Conservation (phyloP, 129 eudicot genomes). For the Flaveria sonorensis region DNA sequence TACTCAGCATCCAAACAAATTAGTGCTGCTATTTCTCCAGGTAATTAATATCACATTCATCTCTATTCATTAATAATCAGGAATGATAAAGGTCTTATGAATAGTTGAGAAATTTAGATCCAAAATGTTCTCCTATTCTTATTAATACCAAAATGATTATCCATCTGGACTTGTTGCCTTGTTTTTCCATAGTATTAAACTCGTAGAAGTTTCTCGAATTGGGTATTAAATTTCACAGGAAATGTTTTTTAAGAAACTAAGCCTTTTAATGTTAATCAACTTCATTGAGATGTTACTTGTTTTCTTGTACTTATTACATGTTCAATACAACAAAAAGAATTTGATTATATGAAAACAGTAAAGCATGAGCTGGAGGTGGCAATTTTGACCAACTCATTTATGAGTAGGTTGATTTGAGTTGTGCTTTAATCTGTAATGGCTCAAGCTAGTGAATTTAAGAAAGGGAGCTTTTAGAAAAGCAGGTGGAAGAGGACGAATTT, state of each 20-base stretch:
- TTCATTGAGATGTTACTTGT: not conserved
- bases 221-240: not conserved
- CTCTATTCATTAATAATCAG: not conserved
- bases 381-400: no score
- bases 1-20: slow-evolving; percentile 89
- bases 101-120: not conserved
- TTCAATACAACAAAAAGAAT: not conserved
- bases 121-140: not conserved
- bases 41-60: slow-evolving; percentile 32
- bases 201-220: not conserved
- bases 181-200: slow-evolving; percentile 9
- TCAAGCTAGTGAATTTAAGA: no score
- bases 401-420: no score
- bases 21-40: slow-evolving; percentile 93
- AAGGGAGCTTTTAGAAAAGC: no score
- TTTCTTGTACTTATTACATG: not conserved
- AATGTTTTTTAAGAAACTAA: not conserved
- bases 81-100: not conserved
- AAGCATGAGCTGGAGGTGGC: no score
- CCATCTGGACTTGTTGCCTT: not conserved
- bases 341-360: not conserved
- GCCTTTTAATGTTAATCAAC: not conserved
- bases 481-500: no score
- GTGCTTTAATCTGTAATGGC: no score
- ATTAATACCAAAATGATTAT: not conserved